These are phyloP conservation scores for Coffea eugenioides DNA, from an alignment of 257 asterid species.

Conservation along the genomic window DNA sequence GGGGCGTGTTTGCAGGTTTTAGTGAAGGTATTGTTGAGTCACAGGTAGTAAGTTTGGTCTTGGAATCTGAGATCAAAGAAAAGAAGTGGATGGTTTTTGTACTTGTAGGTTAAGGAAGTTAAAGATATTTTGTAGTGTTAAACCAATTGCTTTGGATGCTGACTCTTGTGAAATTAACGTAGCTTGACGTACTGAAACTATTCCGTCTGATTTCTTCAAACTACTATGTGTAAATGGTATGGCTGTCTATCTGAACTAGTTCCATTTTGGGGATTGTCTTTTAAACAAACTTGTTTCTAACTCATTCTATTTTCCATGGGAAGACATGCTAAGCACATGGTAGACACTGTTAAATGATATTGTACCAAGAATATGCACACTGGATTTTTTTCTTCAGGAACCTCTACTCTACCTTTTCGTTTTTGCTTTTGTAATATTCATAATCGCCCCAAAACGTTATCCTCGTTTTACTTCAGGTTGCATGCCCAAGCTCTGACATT, in stretches of 20 bases:
- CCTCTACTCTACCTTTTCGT: background rate
- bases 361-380: background rate
- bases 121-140: background rate
- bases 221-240: background rate
- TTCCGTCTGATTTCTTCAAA: background rate
- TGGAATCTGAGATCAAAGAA: background rate
- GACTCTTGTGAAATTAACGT: background rate
- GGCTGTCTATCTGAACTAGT: background rate
- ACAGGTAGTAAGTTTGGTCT: background rate
- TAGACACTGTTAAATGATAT: background rate
- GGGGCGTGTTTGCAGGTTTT: background rate
- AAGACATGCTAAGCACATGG: background rate
- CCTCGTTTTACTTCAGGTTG: slow-evolving; percentile 42
- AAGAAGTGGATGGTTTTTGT: background rate
- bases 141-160: background rate
- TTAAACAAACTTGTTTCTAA: background rate
- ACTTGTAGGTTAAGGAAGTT: background rate
- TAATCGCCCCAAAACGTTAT: background rate
- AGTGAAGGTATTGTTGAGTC: background rate
- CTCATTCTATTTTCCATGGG: background rate
- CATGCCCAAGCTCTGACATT: slow-evolving; percentile 96
- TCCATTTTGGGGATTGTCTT: background rate
- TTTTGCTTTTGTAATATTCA: background rate
- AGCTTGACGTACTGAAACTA: background rate
- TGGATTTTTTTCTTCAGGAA: background rate